Evolutionary conservation across 768 basidiomycete genomes (phyloP), one percentile per base, ranked within the genome.

Genomic region (Leccinum disarticulatum): DNA sequence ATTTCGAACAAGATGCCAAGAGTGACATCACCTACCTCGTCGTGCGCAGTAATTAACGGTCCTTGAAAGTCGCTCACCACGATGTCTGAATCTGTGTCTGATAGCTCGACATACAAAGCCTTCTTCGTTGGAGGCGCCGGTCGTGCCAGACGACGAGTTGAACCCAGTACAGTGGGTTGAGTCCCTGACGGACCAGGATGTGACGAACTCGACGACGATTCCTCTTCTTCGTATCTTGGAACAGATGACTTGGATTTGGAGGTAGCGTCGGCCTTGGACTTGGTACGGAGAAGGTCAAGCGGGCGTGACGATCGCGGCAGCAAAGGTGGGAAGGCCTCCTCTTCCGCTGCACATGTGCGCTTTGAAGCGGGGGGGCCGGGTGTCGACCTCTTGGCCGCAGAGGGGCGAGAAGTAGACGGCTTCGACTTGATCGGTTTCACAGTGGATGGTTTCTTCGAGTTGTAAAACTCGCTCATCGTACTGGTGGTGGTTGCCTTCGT

Each of bases 261-360:
- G 6, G 31, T 52, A 5, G 30, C 17, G 22, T 56, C 22, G 3
- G 52, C 11, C 35, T 50, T 64, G 30, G 52, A 10, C 57, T 61
- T 67, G 4, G 59, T 63, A 43, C 67, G 67, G 14, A 68, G 56
- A 53, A 71, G 22, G n/a, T 73, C 70, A 14, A 72, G 71, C 1
- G 70, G 70, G n/a, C 70, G 70, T 17, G 15, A 60, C 13, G 64
- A 60, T 61, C 60, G 64, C 19, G 64, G 53, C 14, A 71, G 54
- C 1, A 43, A 30, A 38, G 48, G 36, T 13, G 59, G 52, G 22
- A 33, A 61, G 36, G 58, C 58, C 25, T 59, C 53, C 3, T 51
- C 58, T 28, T 65, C 66, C 28, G 55, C 64, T 33, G 63, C 59
- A 25, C 53, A 49, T 33, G 47, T n/a, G 9, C 50, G 33, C n/a